Evolutionary conservation across 2,329 filamentous ascomycete genomes (phyloP), one percentile per base, ranked within the genome.

Genomic region (Hypoxylon sp.): DNA sequence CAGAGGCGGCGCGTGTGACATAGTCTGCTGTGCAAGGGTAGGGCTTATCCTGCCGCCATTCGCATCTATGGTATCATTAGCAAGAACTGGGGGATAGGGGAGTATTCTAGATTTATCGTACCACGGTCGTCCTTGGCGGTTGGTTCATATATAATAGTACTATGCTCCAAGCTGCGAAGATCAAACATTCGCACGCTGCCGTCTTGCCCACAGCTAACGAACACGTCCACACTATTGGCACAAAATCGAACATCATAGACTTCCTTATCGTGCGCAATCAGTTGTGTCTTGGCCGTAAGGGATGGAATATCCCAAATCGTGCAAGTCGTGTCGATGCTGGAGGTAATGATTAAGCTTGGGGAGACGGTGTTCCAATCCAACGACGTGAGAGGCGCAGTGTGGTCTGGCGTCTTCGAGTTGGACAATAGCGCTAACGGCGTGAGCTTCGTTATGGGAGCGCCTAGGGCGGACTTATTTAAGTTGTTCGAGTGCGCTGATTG

Each of bases 271-370:
- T 99, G 96, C 19, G 96, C 96, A 81, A 99, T 99, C 50, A 99
- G 85, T 80, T 99, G 96, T 1, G 96, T 99, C 83, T 99, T 99
- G 58, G 96, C 96, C 0, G 96, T 99, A 70, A 99, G 85, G 0
- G 96, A 98, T 3, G 96, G 96, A 62, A 99, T 99, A 79, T 99
- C 96, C 96, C 96, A 99, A 73, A 99, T 99, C 3, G 96, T 99
- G 82, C 96, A 99, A 5, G 96, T 99, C 1, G 96, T 99, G 78
- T 99, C 96, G 77, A 99, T 99, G 79, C 94, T 98, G 3, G 94
- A 98, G 0, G 96, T 99, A 76, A 99, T 99, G 78, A 99, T 99
- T 59, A 99, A 85, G 79, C 95, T 98, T 0, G 96, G 96, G 24
- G 94, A 97, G 58, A 99, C 91, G 1, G 93, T 97, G 77, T 99